These are phyloP conservation scores for Trametes versicolor DNA, from an alignment of 1,284 basidiomycete genomes.

Conservation along the genomic window DNA sequence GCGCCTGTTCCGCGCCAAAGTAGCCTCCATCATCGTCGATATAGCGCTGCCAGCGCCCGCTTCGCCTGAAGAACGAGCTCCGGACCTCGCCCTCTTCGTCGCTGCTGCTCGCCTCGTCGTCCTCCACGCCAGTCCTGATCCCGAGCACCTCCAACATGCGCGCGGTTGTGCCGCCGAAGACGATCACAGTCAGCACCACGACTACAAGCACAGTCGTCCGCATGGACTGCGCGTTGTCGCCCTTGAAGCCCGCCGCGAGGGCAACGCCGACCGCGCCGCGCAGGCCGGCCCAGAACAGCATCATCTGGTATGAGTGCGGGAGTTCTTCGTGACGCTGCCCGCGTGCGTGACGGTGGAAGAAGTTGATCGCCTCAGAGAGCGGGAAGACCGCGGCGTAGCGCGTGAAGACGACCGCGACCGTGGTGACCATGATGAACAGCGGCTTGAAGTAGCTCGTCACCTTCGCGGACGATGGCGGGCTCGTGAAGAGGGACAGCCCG, in stretches of 20 bases:
- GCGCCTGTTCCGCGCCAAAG: slow-evolving; percentile 48
- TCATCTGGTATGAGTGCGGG: slow-evolving; percentile 97
- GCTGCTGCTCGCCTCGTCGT: slow-evolving; percentile 84
- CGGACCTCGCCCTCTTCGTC: slow-evolving; percentile 74
- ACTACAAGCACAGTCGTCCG: slow-evolving; percentile 96
- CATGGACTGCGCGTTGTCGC: slow-evolving; percentile 89
- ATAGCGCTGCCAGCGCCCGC: slow-evolving; percentile 52
- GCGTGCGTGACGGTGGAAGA: slow-evolving; percentile 84
- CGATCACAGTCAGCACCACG: slow-evolving; percentile 93
- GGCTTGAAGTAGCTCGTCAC: slow-evolving; percentile 93
- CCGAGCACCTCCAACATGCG: slow-evolving; percentile 98
- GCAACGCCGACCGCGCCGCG: slow-evolving; percentile 98
- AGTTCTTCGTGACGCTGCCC: slow-evolving; percentile 89
- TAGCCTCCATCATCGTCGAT: slow-evolving; percentile 56
- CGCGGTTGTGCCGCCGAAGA: slow-evolving; percentile 97
- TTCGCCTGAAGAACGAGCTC: slow-evolving; percentile 42
- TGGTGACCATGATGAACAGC: slow-evolving; percentile 92
- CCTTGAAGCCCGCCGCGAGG: slow-evolving; percentile 94
- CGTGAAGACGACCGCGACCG: slow-evolving; percentile 92
- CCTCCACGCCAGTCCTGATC: slow-evolving; percentile 95
- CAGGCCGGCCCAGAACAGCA: slow-evolving; percentile 99
- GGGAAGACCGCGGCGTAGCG: slow-evolving; percentile 98
- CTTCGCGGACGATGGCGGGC: slow-evolving; percentile 73
- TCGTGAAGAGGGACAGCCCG: slow-evolving; percentile 95
- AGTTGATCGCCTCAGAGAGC: slow-evolving; percentile 94